Evolutionary conservation across 768 basidiomycete species (phyloP), one percentile per base, ranked within the genome.

Genomic region (Strobilomyces confusus): DNA sequence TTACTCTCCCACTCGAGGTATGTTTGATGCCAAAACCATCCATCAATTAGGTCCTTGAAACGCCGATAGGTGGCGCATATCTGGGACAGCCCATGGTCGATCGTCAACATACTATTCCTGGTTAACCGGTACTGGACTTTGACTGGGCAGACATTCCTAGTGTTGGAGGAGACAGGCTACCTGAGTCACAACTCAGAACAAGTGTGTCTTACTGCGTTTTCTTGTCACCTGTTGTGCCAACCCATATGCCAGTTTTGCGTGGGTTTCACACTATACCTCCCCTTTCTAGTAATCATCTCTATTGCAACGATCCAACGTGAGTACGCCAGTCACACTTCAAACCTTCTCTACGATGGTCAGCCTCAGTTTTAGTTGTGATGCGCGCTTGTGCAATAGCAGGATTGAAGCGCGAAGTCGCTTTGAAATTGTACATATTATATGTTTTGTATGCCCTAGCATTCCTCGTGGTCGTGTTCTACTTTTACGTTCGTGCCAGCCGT

Each of bases 1-100:
- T 68, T 1, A 70, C 69, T 17, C 7, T 68, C 37, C 26, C 51
- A 13, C 55, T 64, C 51, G 69, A 70, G 55, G 67, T 64, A 29
- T 12, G 61, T 59, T 9, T 44, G 14, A 13, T 23, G 5, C 17
- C 11, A 19, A 25, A 7, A 6, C 17, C 19, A 4, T 15, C 5
- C 9, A 19, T 14, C 1, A n/a, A n/a, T n/a, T n/a, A 26, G 22
- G 20, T 15, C 38, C 17, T n/a, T 49, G 3, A 17, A 44, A 34
- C 20, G 32, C 51, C 25, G 20, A 48, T 32, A 66, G 66, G 48
- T 58, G n/a, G 23, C 33, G 13, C 48, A 56, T 22, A 43, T 59
- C 14, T 66, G 68, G 63, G 29, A 45, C 45, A 44, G 33, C 1
- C 60, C 57, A 14, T 59, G 57, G 61, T 48, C 58, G 15, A 0